These are phyloP conservation scores for Pyrenula aspistea DNA, from an alignment of 495 filamentous ascomycete species.

Conservation along the genomic window DNA sequence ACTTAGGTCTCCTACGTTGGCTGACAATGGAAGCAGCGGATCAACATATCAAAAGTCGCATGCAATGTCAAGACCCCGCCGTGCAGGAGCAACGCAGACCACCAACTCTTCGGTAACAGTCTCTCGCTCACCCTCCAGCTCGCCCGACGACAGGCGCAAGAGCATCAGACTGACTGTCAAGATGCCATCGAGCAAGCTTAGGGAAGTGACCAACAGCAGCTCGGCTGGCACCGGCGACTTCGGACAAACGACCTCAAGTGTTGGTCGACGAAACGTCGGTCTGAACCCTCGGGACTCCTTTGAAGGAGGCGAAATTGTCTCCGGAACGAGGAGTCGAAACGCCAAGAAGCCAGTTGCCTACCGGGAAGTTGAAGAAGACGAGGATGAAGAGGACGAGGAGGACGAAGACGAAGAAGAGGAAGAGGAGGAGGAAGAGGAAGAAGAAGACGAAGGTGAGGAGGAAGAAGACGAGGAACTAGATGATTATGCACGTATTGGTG, in stretches of 20 bases:
- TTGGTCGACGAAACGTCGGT: slow-evolving; percentile 4
- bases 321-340: slow-evolving; percentile 49
- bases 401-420: slow-evolving; percentile 17
- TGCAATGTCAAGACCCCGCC: slow-evolving; percentile 5
- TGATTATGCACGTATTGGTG: slow-evolving; percentile 43
- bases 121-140: slow-evolving; percentile 41
- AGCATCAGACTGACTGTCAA: slow-evolving; percentile 75
- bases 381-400: slow-evolving; percentile 36
- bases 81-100: slow-evolving; percentile 14
- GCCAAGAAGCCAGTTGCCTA: slow-evolving; percentile 49
- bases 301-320: slow-evolving; percentile 33
- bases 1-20: not conserved
- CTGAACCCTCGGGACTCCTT: slow-evolving; percentile 16
- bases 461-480: slow-evolving; percentile 49
- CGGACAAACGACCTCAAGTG: not conserved
- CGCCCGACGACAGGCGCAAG: slow-evolving; percentile 42
- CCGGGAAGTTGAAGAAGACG: slow-evolving; percentile 50
- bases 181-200: slow-evolving; percentile 69
- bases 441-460: slow-evolving; percentile 35
- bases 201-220: slow-evolving; percentile 51
- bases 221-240: not conserved
- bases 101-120: slow-evolving; percentile 31
- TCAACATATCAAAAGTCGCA: not conserved
- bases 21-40: not conserved
- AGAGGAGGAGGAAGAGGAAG: slow-evolving; percentile 36